Base-by-base conservation (phyloP, 257 asterid genomes). In the Hygrophila difformis region DNA sequence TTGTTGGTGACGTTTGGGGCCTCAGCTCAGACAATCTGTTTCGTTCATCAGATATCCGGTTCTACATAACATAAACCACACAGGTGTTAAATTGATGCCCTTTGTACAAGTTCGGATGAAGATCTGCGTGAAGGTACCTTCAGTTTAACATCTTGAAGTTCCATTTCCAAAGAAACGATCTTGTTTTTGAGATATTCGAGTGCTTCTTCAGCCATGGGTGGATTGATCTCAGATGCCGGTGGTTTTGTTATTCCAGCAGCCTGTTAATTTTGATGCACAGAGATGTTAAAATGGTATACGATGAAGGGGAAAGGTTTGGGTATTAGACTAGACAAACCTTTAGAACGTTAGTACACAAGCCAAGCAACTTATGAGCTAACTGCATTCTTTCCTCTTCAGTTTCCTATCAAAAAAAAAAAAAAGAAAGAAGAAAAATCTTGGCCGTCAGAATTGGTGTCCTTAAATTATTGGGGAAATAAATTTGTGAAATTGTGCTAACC, bases 361-460 rank as follows among this genome's bases (percentile, higher is more conserved):
- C 73, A 50, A 82, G 54, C 62, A 89, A 64, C 76, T 86, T 82
- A 70, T 76, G 93, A 62, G 96, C 96, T 58, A 91, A 64, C 53
- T 86, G 94, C 57, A 91, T 57, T 53, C 82, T 77, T 65, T 85
- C 96, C 50, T 78, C 89, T 73, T 86, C 98, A 6, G 75, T 67
- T 65, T 80, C 98, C 98, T 91, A 76, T 70, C 52, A 44, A 61
- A n/a, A n/a, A n/a, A n/a, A n/a, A n/a, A n/a, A n/a, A 58, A 44
- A 59, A 39, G 61, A 35, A 39, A 35, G n/a, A 58, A 44, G 58
- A 39, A 58, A 35, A 39, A 35, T 57, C 49, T 18, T 12, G 8
- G 33, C 37, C 17, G 33, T 60, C 39, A 57, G 56, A 33, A 18
- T 37, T 58, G 12, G 38, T 17, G 13, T 42, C 13, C 17, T n/a